Base-by-base conservation (phyloP, 192 early-diverging fungal genomes). In the Rhizoclosmatium globosum region DNA sequence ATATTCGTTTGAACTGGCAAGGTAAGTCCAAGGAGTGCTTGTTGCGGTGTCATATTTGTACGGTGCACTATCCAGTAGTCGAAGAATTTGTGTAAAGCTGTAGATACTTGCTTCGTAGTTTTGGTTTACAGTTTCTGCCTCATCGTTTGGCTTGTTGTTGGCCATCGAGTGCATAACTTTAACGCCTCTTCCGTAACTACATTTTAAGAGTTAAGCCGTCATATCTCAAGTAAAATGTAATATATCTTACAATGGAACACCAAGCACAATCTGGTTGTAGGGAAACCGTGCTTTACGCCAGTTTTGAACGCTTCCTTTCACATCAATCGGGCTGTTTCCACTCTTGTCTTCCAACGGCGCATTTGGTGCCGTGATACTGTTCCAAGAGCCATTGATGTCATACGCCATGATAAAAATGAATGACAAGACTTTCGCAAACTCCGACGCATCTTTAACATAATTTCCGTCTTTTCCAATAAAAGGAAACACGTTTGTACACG, bases 11-110 rank as follows among this genome's bases (percentile, higher is more conserved):
- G 85, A 91, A 0, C 71, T 74, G 1, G 84, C 79, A 66, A 92
- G 93, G 80, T 88, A 93, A 46, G 94, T 48, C 92, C 92, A 94
- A 9, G 94, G 94, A 0, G 93, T 93, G 31, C 87, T 77, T 1
- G 88, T 88, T 6, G 80, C 84, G 2, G 80, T 41, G 57, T 94
- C 93, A 86, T 89, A 93, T 67, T 88, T 82, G 41, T 89, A 85
- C 0, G 88, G 65, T 92, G 92, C 94, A 2, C 88, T 89, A 9
- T 43, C 9, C 42, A 47, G 0, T 6, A 45, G 31, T 31, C 46
- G 6, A 11, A 68, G 42, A 31, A 68, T 68, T 43, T 68, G 67
- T 13, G 13, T 47, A 31, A 45, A 68, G 7, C 41, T 13, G 45
- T 68, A 58, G 31, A 2, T 57, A n/a, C 11, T 15, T 13, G 17